phyloP scores from a whole-genome alignment of 208 protist species.

The Trypanosoma melophagium region DNA sequence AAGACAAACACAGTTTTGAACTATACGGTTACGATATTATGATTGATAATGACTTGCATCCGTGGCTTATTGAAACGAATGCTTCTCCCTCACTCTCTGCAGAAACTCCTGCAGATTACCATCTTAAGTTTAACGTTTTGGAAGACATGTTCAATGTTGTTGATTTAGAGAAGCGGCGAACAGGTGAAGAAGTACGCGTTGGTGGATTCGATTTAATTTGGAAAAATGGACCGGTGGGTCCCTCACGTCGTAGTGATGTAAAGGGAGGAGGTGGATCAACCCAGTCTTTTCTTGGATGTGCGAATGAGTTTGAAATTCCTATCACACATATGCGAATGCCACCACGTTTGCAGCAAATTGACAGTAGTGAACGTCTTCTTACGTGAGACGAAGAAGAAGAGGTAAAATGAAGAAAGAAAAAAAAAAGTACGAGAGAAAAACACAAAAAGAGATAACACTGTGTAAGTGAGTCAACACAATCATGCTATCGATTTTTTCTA shows the following conservation, averaged over 20 bases:
- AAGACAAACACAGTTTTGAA: constrained; percentile 89
- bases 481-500: background rate
- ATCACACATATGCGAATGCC: constrained; percentile 83
- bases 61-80: constrained; percentile 92
- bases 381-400: constrained; percentile 38
- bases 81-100: constrained; percentile 91
- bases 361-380: constrained; percentile 74
- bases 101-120: constrained; percentile 92
- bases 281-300: constrained; percentile 75
- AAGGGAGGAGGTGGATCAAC: background rate
- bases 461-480: no score
- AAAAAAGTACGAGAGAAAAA: constrained; percentile 9
- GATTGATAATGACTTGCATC: constrained; percentile 81
- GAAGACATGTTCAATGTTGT: constrained; percentile 92
- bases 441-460: background rate
- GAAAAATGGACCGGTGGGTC: constrained; percentile 68
- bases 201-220: constrained; percentile 92
- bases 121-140: constrained; percentile 95
- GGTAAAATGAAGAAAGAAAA: background rate
- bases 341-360: constrained; percentile 68
- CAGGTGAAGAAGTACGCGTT: constrained; percentile 72
- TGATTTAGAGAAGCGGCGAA: constrained; percentile 79
- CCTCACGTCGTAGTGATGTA: constrained; percentile 14
- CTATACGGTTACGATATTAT: constrained; percentile 93
- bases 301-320: constrained; percentile 84